Base-by-base conservation (phyloP, 305 asterid genomes). In the Solanum hybrid region DNA sequence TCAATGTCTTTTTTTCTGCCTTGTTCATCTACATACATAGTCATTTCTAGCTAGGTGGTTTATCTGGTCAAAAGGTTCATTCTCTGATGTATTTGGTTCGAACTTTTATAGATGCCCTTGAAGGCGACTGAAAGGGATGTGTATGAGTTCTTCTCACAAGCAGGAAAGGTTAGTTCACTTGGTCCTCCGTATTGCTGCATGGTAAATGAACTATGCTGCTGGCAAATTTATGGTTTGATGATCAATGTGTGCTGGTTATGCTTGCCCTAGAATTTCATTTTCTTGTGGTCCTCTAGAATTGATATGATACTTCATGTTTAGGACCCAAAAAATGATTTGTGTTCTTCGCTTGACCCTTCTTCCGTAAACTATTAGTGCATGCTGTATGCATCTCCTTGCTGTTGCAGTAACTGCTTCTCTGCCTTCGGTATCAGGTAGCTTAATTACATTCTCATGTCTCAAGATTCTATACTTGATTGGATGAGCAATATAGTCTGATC, bases 121-220 rank as follows among this genome's bases (percentile, higher is more conserved):
- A 97, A 97, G 94, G 99, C 99, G 29, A 95, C 97, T 31, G 99
- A 97, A 92, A 94, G 99, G 90, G 99, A 97, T 92, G 99, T 95
- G 89, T 97, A 95, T 88, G 99, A 97, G 91, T 97, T 97, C 92
- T 97, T 97, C 92, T 96, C 99, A 22, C 94, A 95, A 93, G 99
- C 96, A 85, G 99, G 99, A 93, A 96, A 97, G 99, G 99, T 97
- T 89, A 77, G 95, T 90, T 36, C 79, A 17, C 32, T 80, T 29
- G 66, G 35, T n/a, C 60, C 40, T 1, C 78, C 31, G 22, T 71
- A 29, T 60, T 87, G 13, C 42, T 77, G 51, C 76, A 88, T 29
- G 64, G 38, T 84, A 42, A 78, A 34, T 85, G 73, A 31, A 56
- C 87, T 51, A 34, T 32, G 76, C 45, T 56, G 3, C 76, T 85